A percentile compares a stretch with the other conserved stretches of the same genome.
Conservation (phyloP, 495 filamentous ascomycete genomes). For the Penicillium maclennaniae region DNA sequence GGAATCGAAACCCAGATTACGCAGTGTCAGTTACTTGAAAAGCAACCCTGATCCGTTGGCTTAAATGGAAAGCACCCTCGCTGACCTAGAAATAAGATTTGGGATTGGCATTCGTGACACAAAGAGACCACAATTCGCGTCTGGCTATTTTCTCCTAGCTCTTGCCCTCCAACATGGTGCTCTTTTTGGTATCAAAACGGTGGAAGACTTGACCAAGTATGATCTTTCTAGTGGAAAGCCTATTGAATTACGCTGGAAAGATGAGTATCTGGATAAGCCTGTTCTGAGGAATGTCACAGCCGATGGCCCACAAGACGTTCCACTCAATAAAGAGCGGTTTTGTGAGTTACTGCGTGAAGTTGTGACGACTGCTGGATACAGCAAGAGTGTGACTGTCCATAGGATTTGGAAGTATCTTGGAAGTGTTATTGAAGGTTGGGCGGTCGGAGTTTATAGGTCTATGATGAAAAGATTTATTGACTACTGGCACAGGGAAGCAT, state of each 20-base stretch:
- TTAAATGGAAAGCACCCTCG: constrained; percentile 1
- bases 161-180: constrained; percentile 15
- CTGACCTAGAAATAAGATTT: constrained; percentile 14
- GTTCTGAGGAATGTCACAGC: constrained; percentile 22
- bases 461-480: background rate
- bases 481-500: constrained; percentile 13
- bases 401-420: constrained; percentile 14
- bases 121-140: constrained; percentile 17
- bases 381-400: constrained; percentile 7
- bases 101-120: constrained; percentile 20
- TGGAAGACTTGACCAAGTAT: constrained; percentile 14
- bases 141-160: constrained; percentile 14
- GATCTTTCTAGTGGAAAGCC: constrained; percentile 10
- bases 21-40: no score
- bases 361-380: constrained; percentile 13
- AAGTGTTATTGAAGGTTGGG: constrained; percentile 15
- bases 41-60: background rate
- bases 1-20: constrained; percentile 14
- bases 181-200: constrained; percentile 14
- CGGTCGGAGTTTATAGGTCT: background rate
- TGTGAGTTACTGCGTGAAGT: constrained; percentile 10
- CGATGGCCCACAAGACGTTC: constrained; percentile 16
- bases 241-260: constrained; percentile 14
- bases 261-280: constrained; percentile 16
- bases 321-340: constrained; percentile 12